Base-by-base conservation (phyloP, 345 rosid genomes). In the Euphorbia tirucalli region DNA sequence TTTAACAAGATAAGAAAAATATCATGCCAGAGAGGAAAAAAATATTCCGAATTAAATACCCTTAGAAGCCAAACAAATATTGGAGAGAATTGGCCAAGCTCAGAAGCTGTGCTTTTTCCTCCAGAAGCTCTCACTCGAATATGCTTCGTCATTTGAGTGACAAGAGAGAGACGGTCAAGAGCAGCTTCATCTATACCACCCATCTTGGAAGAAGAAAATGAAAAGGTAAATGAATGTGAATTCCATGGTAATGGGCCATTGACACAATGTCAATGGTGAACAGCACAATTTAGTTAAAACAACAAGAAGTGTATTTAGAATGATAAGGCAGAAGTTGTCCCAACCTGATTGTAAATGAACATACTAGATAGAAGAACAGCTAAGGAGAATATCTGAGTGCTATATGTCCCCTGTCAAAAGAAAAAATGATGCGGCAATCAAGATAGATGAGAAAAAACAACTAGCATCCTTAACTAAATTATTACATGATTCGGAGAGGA, bases 131-230 rank as follows among this genome's bases (percentile, higher is more conserved):
- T 91, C 5, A 96, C 94, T 56, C 96, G 92, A 81, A 96, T 93
- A 82, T 96, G 97, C 72, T 96, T 93, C 30, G 97, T 96, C 96
- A 93, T 88, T 83, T 93, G 90, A 75, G 99, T 95, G 72, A 95
- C 98, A 77, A 93, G 97, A 64, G 97, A 96, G 15, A 95, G 98
- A 21, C 91, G 94, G 84, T 93, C 97, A 24, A 93, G 88, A 46
- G 99, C 88, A 78, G 99, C 87, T 85, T 91, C 99, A 76, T 93
- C 99, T 71, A 96, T 93, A 61, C 96, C 97, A 71, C 97, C 97
- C 98, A 96, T 93, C 96, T 93, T 77, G 44, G 48, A 14, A 71
- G 41, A 54, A 72, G 71, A 27, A 64, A 16, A 66, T 55, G 22
- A 65, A 58, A 24, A 55, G 52, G 59, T 9, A 9, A 56, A 31